phyloP scores from a whole-genome alignment of 23 red algal genomes.

The Gracilaria vermiculophylla region DNA sequence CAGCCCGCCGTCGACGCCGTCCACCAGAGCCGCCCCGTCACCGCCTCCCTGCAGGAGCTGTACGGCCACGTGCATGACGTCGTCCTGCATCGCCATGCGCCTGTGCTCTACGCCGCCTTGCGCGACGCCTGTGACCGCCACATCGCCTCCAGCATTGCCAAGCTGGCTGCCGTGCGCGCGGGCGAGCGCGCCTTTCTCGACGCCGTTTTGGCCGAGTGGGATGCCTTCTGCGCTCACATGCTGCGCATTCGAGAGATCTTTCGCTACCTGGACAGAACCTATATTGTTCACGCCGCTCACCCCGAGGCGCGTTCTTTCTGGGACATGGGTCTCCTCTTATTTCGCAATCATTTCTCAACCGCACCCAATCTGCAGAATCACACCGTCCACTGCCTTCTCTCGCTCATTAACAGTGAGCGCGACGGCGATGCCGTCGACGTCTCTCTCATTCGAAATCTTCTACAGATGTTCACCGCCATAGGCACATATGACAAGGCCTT shows the following conservation, averaged over 20 bases:
- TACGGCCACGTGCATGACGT: conserved; percentile 87
- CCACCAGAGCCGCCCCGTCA: conserved; percentile 24
- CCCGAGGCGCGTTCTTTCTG: conserved; percentile 53
- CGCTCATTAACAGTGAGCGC: conserved; percentile 64
- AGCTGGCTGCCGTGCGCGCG: conserved; percentile 10
- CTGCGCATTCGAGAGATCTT: conserved; percentile 81
- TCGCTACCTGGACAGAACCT: conserved; percentile 89
- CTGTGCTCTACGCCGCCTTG: conserved; percentile 62
- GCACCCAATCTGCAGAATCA: conserved; percentile 11
- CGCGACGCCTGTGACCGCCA: conserved; percentile 55
- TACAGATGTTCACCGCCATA: conserved; percentile 82
- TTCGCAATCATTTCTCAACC: conserved; percentile 58
- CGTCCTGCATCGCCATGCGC: conserved; percentile 63
- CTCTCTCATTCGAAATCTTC: conserved; percentile 43
- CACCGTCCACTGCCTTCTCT: conserved; percentile 44
- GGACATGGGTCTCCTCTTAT: conserved; percentile 85
- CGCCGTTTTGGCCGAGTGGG: conserved; percentile 62
- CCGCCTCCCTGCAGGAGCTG: conserved; percentile 77
- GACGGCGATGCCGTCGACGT: conserved; percentile 61
- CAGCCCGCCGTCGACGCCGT: conserved; percentile 74
- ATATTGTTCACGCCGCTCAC: conserved; percentile 64
- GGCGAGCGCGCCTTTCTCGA: conserved; percentile 48
- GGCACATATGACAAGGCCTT: conserved; percentile 74
- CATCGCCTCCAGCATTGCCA: conserved; percentile 23
- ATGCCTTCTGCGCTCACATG: conserved; percentile 69